phyloP scores from a whole-genome alignment of 2,329 filamentous ascomycete species.

The Diplocarpon mali region DNA sequence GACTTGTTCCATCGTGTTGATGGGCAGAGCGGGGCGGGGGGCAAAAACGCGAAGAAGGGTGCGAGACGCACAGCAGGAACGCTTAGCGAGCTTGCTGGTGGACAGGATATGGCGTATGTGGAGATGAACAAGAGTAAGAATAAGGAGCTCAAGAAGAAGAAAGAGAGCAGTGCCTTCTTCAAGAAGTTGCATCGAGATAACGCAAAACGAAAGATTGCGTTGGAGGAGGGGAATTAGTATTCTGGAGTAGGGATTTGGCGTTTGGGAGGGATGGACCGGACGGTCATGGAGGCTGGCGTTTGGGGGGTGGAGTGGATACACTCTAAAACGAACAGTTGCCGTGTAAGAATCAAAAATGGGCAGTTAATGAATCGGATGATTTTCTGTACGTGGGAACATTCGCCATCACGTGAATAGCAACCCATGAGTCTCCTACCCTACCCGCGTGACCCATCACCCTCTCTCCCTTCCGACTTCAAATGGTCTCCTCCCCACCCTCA shows the following conservation, averaged over 20 bases:
- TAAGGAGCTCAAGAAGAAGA: slow-evolving; percentile 53
- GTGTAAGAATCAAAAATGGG: too few relatives aligned
- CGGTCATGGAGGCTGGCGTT: too few relatives aligned
- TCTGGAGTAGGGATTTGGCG: neutral
- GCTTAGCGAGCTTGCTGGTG: slow-evolving; percentile 76
- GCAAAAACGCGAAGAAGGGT: slow-evolving; percentile 38
- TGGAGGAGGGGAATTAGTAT: slow-evolving; percentile 6
- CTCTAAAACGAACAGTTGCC: too few relatives aligned
- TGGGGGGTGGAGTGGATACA: too few relatives aligned
- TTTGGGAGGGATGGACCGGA: neutral
- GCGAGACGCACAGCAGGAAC: slow-evolving; percentile 74
- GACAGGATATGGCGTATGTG: slow-evolving; percentile 94
- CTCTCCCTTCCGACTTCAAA: slow-evolving; percentile 5
- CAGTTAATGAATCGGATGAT: too few relatives aligned
- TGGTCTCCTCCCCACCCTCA: slow-evolving; percentile 24
- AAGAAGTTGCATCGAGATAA: slow-evolving; percentile 54
- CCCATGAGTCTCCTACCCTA: neutral
- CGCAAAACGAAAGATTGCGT: slow-evolving; percentile 40
- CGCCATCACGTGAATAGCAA: neutral
- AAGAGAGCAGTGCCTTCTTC: slow-evolving; percentile 49
- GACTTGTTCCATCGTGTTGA: slow-evolving; percentile 48
- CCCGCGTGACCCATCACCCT: too few relatives aligned
- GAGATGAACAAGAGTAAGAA: slow-evolving; percentile 69
- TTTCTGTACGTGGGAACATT: too few relatives aligned
- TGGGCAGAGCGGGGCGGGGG: slow-evolving; percentile 28